Base-by-base conservation (phyloP, 495 filamentous ascomycete species). In the Penicillium flavigenum region DNA sequence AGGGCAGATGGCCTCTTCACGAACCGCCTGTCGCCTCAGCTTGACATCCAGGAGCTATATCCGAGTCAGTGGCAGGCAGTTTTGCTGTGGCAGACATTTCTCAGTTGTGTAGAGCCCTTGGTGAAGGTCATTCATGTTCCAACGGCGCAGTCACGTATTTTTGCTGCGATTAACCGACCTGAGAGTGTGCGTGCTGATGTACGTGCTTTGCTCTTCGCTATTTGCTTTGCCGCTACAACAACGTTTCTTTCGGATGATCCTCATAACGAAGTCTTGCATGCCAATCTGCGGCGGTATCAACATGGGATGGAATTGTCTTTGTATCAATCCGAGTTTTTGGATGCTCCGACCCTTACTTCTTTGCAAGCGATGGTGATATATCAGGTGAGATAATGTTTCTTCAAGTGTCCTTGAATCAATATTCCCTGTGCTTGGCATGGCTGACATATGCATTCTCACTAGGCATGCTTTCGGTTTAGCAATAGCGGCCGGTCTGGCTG, bases 71-170 rank as follows among this genome's bases (percentile, higher is more conserved):
- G 61, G 54, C 63, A 73, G 48, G 68, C 66, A 0, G 65, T 64
- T 7, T 32, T 62, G n/a, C 62, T 75, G 4, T 73, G 71, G 65
- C 63, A 75, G 57, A 57, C 54, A 1, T 75, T 69, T 32, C 48
- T 67, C 20, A 62, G 49, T 27, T 59, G 63, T 47, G 72, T 81
- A 4, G 72, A 79, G 59, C 71, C 76, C 5, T 49, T 79, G 0
- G 41, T 77, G 45, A 79, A 73, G 50, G 51, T 80, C 2, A 58
- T 81, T 43, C 79, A 81, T 59, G 56, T 73, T n/a, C 78, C 79
- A 5, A 65, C 71, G 10, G 68, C 62, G 3, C 61, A 71, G 50
- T 57, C 68, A 0, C 57, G 59, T 2, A 54, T 80, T 5, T 70
- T 70, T 52, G 66, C 66, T 42, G 76, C 78, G 3, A 68, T 75